Conservation (phyloP, 2,329 filamentous ascomycete species). For the Xylogone sp. region DNA sequence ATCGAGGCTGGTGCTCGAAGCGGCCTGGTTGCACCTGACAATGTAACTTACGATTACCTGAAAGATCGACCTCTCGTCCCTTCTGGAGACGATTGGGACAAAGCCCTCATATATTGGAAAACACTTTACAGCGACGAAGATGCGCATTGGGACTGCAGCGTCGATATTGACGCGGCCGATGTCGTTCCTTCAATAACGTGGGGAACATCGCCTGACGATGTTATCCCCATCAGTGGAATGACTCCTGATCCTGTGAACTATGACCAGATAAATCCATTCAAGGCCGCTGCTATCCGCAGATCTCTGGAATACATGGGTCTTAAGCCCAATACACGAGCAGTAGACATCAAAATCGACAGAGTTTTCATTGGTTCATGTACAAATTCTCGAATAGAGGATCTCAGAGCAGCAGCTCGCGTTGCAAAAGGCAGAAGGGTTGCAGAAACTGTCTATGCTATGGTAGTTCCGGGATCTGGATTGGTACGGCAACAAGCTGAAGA, state of each 20-base stretch:
- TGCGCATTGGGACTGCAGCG: conserved; percentile 80
- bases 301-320: conserved; percentile 94
- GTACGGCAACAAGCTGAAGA: conserved; percentile 85
- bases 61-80: conserved; percentile 84
- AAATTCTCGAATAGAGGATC: conserved; percentile 89
- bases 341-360: conserved; percentile 84
- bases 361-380: conserved; percentile 96
- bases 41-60: conserved; percentile 89
- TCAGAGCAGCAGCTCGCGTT: conserved; percentile 79
- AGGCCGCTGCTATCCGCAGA: conserved; percentile 72
- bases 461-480: conserved; percentile 87
- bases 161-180: conserved; percentile 84
- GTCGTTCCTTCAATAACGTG: conserved; percentile 89
- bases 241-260: conserved; percentile 88
- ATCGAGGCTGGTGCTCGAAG: conserved; percentile 90
- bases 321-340: conserved; percentile 75
- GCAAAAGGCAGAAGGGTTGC: conserved; percentile 84
- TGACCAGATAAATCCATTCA: conserved; percentile 55
- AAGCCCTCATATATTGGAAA: conserved; percentile 80
- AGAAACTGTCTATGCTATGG: conserved; percentile 83
- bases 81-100: conserved; percentile 81
- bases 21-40: conserved; percentile 90
- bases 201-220: conserved; percentile 92
- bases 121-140: conserved; percentile 74
- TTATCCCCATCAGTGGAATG: conserved; percentile 78